Evolutionary conservation across 257 asterid genomes (phyloP).

Genomic region (Thymus quinquecostatus): DNA sequence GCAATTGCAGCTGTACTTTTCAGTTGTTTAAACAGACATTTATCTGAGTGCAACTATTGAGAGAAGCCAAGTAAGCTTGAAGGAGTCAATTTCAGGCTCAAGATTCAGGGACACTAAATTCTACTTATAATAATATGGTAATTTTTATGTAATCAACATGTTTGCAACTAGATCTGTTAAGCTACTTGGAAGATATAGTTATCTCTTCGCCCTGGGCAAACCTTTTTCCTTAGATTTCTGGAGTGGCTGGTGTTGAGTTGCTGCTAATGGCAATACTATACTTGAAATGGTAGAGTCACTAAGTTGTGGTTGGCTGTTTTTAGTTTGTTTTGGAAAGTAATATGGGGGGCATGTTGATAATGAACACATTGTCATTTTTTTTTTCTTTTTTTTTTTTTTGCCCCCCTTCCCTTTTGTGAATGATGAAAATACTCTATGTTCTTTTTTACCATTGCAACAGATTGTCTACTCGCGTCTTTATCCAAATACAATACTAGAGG

Average conservation of each 20-base stretch:
- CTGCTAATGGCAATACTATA: conserved; percentile 5
- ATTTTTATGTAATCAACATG: neutral
- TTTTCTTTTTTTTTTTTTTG: neutral
- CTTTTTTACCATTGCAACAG: neutral
- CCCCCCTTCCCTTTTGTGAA: neutral
- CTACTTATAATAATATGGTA: neutral
- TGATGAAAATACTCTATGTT: neutral
- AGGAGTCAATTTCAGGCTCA: neutral
- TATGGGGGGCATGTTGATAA: neutral
- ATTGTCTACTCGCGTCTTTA: neutral
- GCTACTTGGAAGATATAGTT: conserved; percentile 14
- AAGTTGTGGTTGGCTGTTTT: conserved; percentile 2
- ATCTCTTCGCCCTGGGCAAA: neutral
- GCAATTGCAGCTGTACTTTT: conserved; percentile 5
- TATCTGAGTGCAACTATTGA: neutral
- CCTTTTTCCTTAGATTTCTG: conserved; percentile 19
- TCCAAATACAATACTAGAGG: neutral
- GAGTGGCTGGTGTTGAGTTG: neutral
- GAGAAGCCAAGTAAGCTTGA: neutral
- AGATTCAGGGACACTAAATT: neutral
- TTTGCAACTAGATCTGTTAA: neutral
- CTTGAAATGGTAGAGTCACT: conserved; percentile 14
- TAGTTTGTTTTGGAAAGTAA: neutral
- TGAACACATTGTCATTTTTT: neutral
- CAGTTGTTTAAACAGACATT: conserved; percentile 1